Conservation (phyloP, 257 asterid species). For the Nicotiana tabacum region DNA sequence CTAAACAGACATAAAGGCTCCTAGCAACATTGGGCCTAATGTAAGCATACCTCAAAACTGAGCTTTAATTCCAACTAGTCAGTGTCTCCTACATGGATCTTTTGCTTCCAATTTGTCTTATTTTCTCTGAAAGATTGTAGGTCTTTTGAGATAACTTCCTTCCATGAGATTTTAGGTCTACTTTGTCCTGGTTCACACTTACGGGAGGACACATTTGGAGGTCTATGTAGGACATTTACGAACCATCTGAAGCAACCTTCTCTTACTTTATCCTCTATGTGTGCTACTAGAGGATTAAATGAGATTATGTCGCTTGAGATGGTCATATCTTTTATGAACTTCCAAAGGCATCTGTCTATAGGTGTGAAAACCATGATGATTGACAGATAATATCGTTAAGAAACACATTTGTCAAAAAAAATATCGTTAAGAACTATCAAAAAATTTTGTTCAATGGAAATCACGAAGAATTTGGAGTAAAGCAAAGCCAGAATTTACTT, state of each 20-base stretch:
- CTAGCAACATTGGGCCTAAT: constrained; percentile 2
- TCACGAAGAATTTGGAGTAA: neutral
- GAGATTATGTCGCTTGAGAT: neutral
- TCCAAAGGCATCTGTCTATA: neutral
- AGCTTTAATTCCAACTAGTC: neutral
- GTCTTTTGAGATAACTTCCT: neutral
- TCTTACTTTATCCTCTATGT: neutral
- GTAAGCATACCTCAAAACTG: neutral
- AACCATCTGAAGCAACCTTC: neutral
- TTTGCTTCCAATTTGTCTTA: neutral
- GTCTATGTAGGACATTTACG: neutral
- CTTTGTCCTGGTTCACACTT: neutral
- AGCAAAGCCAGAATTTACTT: neutral
- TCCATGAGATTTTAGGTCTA: neutral
- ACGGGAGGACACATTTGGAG: neutral
- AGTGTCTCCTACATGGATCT: neutral
- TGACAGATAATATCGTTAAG: neutral
- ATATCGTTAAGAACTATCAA: neutral
- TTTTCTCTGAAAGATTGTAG: neutral
- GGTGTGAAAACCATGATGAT: neutral
- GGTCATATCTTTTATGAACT: neutral
- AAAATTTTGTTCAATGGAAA: neutral
- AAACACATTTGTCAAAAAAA: neutral
- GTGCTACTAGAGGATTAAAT: neutral
- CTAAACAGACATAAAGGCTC: constrained; percentile 3